Conservation (phyloP, 1,284 basidiomycete species). For the Ceratobasidium sp. region DNA sequence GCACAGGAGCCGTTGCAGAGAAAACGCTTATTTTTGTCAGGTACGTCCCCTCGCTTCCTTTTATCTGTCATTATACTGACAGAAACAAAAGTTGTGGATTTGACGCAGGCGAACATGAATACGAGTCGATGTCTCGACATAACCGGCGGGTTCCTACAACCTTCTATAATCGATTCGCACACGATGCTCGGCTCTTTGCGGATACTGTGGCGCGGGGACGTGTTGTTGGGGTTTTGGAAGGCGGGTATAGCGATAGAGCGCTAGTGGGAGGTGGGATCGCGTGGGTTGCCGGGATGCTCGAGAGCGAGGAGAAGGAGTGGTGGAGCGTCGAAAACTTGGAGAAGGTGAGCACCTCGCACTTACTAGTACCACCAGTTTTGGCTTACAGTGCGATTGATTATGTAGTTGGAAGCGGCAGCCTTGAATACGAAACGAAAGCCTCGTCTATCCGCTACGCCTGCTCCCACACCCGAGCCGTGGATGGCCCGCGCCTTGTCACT, state of each 20-base stretch:
- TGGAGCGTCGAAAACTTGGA: slow-evolving; percentile 76
- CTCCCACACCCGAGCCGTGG: slow-evolving; percentile 65
- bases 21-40: slow-evolving; percentile 89
- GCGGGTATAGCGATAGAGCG: slow-evolving; percentile 93
- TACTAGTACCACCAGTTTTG: not conserved
- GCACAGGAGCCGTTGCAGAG: slow-evolving; percentile 74
- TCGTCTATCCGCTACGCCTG: slow-evolving; percentile 61
- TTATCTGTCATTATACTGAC: slow-evolving; percentile 7
- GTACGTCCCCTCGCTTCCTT: slow-evolving; percentile 59
- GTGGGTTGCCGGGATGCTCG: slow-evolving; percentile 78
- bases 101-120: slow-evolving; percentile 94
- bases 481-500: slow-evolving; percentile 66
- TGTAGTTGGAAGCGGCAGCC: slow-evolving; percentile 58
- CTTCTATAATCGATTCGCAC: slow-evolving; percentile 89
- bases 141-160: slow-evolving; percentile 88
- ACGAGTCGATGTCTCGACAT: slow-evolving; percentile 92
- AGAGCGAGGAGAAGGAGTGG: slow-evolving; percentile 62
- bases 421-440: slow-evolving; percentile 78
- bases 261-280: slow-evolving; percentile 86
- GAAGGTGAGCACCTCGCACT: slow-evolving; percentile 63
- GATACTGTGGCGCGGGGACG: slow-evolving; percentile 76
- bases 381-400: not conserved
- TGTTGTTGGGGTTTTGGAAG: slow-evolving; percentile 91
- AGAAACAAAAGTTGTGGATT: slow-evolving; percentile 77
- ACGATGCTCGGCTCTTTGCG: slow-evolving; percentile 78